Conservation (phyloP, 176 grass and related monocot species). For the Poa pratensis region DNA sequence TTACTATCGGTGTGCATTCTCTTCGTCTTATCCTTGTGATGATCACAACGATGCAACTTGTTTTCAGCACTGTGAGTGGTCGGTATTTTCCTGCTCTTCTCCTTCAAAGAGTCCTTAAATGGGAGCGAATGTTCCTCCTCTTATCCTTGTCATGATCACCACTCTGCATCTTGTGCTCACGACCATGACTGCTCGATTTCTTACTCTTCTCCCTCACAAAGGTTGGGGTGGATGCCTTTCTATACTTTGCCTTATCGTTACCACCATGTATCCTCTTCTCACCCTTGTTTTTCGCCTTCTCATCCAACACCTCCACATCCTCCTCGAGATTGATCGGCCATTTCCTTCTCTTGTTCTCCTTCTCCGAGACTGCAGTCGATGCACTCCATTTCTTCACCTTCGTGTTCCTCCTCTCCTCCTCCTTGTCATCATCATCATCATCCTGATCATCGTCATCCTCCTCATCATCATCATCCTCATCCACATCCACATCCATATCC, state of each 20-base stretch:
- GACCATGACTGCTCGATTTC: background rate
- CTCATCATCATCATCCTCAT: background rate
- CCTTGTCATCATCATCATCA: background rate
- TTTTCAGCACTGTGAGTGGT: background rate
- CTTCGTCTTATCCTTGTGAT: background rate
- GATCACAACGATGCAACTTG: background rate
- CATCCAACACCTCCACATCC: background rate
- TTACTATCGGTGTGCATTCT: background rate
- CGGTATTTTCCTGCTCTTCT: background rate
- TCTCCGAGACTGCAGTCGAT: background rate
- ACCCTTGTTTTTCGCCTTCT: background rate
- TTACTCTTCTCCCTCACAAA: slow-evolving; percentile 23
- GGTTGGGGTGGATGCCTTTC: background rate
- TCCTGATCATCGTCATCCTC: background rate
- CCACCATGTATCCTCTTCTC: background rate
- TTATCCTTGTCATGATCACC: slow-evolving; percentile 1
- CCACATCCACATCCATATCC: too few relatives aligned
- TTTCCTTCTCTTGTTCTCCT: background rate
- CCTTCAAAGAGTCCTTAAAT: background rate
- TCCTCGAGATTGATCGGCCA: background rate
- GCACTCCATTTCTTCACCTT: background rate
- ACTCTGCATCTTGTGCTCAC: background rate
- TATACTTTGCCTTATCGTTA: background rate
- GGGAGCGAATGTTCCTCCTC: background rate
- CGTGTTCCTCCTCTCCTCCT: background rate